Evolutionary conservation across 2,329 filamentous ascomycete genomes (phyloP), one percentile per base, ranked within the genome.

Genomic region (Fusarium subtropicale): DNA sequence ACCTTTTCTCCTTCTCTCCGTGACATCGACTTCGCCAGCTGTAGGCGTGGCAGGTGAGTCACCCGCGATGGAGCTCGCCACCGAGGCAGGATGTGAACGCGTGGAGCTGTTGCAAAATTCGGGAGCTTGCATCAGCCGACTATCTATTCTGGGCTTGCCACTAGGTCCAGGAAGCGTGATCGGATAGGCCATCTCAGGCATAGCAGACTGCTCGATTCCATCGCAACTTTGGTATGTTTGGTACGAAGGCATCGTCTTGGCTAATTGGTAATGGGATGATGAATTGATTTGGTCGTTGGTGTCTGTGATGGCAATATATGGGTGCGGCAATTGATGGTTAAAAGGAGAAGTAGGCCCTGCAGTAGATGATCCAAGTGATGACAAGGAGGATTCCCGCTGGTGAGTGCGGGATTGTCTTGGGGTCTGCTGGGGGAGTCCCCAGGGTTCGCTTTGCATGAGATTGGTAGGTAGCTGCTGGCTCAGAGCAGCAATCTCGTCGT

Each of bases 11-110:
- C 81, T 80, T 75, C 84, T 84, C 60, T 84, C 79, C 13, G 81
- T 78, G 28, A 82, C 79, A 6, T 85, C 86, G 47, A 81, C 75
- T 56, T 88, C 87, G 45, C 83, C 81, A 28, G 79, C 78, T 5
- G 83, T 82, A 60, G 87, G 86, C 48, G 87, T 89, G 56, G 83
- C 85, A 9, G 87, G 88, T 80, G 87, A 89, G 79, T 89, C 87
- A 81, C 85, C 84, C 30, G 81, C 81, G 22, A 83, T 79, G 9
- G 86, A 88, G 71, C 86, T 89, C 71, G 86, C 85, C 81, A 86
- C 87, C 58, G 87, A 88, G 4, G 81, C 80, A 22, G 86, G 83
- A 71, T 84, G 82, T n/a, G 85, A 87, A 61, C 80, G 79, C 16
- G 75, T 79, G 52, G 76, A 75, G 56, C 77, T 77, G 67, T 76